These are phyloP conservation scores for Arthrinium phaeospermum DNA, from an alignment of 2,329 filamentous ascomycete genomes.

Conservation along the genomic window DNA sequence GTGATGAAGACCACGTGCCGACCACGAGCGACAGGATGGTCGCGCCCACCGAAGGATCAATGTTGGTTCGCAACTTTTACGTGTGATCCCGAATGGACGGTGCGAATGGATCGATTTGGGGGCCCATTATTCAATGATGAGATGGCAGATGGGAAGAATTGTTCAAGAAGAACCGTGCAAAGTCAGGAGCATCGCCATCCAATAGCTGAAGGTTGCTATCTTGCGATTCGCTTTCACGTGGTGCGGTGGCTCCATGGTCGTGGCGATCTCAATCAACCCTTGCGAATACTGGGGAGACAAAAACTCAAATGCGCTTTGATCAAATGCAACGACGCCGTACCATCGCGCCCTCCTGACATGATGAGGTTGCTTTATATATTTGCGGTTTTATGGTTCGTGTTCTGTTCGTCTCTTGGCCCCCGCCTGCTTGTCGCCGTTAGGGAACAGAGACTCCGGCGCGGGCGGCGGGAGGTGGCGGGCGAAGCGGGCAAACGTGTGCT, in stretches of 20 bases:
- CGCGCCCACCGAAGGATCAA: not conserved
- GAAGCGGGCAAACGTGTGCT: not conserved
- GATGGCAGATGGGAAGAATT: not conserved
- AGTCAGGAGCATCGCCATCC: not conserved
- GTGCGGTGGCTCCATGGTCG: not conserved
- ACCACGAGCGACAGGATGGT: not conserved
- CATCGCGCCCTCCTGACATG: not conserved
- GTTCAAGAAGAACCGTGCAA: not conserved
- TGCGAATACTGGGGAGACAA: not conserved
- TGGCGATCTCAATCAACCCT: slow-evolving; percentile 12
- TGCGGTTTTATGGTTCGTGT: not conserved
- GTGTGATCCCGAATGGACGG: not conserved
- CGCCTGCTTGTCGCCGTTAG: not conserved
- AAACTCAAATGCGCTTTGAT: not conserved
- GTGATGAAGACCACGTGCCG: not conserved
- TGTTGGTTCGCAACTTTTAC: not conserved
- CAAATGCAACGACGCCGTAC: not conserved
- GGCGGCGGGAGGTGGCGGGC: not conserved
- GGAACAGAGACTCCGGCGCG: not conserved
- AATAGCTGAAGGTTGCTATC: not conserved
- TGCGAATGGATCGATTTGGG: not conserved
- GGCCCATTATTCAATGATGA: not conserved
- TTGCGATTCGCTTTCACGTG: not conserved
- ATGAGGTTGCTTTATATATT: not conserved
- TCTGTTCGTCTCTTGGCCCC: not conserved